Percentiles rank a stretch among this genome's conserved stretches.
Conservation (phyloP, 805 yeast species). For the Teunomyces tritomae region DNA sequence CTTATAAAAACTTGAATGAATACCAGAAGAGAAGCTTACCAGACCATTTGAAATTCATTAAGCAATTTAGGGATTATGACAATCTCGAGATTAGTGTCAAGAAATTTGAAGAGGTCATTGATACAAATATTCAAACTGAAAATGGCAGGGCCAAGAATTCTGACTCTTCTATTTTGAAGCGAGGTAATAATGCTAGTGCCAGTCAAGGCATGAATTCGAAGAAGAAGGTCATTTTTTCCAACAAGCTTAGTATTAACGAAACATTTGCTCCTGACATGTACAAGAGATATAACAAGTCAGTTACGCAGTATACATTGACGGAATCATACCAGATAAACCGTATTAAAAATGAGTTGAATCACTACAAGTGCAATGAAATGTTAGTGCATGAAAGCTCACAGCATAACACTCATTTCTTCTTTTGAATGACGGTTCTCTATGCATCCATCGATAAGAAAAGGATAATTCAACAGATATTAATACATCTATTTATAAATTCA, state of each 20-base stretch:
- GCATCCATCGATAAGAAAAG: no score
- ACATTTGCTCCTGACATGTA: conserved; percentile 53
- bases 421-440: conserved; percentile 23
- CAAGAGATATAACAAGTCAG: conserved; percentile 51
- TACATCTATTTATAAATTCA: background rate
- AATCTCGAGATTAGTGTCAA: conserved; percentile 27
- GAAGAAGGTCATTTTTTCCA: conserved; percentile 44
- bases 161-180: conserved; percentile 5
- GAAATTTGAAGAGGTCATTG: conserved; percentile 27
- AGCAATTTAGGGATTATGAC: conserved; percentile 36
- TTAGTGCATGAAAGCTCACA: conserved; percentile 60
- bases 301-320: conserved; percentile 50
- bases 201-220: conserved; percentile 1
- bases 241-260: conserved; percentile 47
- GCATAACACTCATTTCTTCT: conserved; percentile 64
- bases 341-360: conserved; percentile 64
- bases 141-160: background rate
- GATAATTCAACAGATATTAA: no score
- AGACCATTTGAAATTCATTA: conserved; percentile 31
- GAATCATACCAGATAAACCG: conserved; percentile 50
- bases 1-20: conserved; percentile 22
- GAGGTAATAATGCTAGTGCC: background rate
- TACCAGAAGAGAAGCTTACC: conserved; percentile 27
- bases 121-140: background rate
- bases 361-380: conserved; percentile 65